These are phyloP conservation scores for Pythium folliculosum DNA, from an alignment of 352 stramenopile species.

Conservation along the genomic window DNA sequence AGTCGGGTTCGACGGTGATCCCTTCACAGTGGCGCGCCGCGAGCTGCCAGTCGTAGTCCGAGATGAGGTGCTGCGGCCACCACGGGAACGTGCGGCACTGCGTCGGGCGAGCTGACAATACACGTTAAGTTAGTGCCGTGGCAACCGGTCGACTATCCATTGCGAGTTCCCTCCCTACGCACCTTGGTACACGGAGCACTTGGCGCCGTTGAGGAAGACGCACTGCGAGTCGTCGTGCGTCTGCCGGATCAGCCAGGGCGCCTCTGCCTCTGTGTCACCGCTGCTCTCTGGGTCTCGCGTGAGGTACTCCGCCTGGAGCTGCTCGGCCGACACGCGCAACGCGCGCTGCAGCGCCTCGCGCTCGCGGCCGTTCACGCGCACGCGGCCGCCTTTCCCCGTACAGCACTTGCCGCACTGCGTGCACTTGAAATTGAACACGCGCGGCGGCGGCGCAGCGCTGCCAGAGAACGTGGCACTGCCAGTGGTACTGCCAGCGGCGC, in stretches of 20 bases:
- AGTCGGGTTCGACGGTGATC: constrained; percentile 27
- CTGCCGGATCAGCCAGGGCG: constrained; percentile 44
- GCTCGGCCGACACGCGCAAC: constrained; percentile 32
- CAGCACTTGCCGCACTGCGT: constrained; percentile 81
- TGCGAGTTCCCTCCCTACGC: not conserved
- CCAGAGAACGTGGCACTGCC: not conserved
- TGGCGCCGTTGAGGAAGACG: constrained; percentile 63
- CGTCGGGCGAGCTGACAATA: constrained; percentile 54
- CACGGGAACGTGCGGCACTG: constrained; percentile 84
- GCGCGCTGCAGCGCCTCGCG: constrained; percentile 43
- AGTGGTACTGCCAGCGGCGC: not conserved
- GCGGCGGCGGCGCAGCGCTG: constrained; percentile 5
- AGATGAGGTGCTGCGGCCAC: constrained; percentile 80
- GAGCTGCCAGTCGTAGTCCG: constrained; percentile 78
- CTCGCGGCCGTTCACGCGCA: constrained; percentile 69
- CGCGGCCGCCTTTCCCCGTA: constrained; percentile 61
- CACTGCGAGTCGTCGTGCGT: constrained; percentile 60
- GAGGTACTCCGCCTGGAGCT: constrained; percentile 46
- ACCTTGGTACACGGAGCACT: constrained; percentile 63
- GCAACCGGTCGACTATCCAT: no score
- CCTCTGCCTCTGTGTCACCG: constrained; percentile 14
- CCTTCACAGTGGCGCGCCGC: constrained; percentile 67
- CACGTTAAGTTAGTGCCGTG: no score
- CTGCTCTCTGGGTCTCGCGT: not conserved
- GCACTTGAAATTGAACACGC: constrained; percentile 60